Percentiles rank a stretch among this genome's conserved stretches.
phyloP scores from a whole-genome alignment of 1,139 yeast species.

The Suhomyces panamericanus region DNA sequence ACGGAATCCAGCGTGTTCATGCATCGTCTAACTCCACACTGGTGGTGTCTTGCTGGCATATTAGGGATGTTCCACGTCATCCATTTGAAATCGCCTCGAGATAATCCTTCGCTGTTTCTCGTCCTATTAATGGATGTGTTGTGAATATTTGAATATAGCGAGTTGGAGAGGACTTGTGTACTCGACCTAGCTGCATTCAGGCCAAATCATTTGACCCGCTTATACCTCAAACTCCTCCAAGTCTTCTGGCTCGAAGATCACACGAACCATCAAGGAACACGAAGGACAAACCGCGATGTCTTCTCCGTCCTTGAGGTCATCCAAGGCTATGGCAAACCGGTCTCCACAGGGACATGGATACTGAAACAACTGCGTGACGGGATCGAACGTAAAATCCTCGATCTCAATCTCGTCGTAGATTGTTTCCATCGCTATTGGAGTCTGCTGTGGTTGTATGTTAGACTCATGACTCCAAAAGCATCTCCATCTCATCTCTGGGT shows the following conservation, averaged over 20 bases:
- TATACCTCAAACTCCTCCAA: slow-evolving; percentile 32
- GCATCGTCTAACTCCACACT: too few relatives aligned
- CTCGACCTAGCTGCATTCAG: too few relatives aligned
- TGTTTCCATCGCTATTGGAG: slow-evolving; percentile 41
- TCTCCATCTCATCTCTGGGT: background rate
- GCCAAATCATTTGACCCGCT: background rate
- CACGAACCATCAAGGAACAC: slow-evolving; percentile 90
- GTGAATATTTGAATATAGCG: too few relatives aligned
- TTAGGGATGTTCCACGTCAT: too few relatives aligned
- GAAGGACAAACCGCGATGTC: slow-evolving; percentile 96
- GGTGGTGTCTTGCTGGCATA: too few relatives aligned
- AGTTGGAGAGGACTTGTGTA: too few relatives aligned
- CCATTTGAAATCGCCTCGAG: too few relatives aligned
- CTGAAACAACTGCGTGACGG: slow-evolving; percentile 73
- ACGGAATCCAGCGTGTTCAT: too few relatives aligned
- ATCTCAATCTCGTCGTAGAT: slow-evolving; percentile 94
- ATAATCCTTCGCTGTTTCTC: too few relatives aligned
- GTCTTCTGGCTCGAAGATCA: slow-evolving; percentile 70
- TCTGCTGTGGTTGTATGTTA: background rate
- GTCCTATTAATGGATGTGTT: too few relatives aligned
- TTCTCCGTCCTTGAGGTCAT: slow-evolving; percentile 87
- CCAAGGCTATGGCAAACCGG: slow-evolving; percentile 79
- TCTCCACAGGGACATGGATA: slow-evolving; percentile 99
- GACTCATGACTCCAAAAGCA: background rate
- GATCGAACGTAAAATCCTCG: slow-evolving; percentile 92